Evolutionary conservation across 2,329 filamentous ascomycete species (phyloP).

Genomic region (Ilyonectria robusta): DNA sequence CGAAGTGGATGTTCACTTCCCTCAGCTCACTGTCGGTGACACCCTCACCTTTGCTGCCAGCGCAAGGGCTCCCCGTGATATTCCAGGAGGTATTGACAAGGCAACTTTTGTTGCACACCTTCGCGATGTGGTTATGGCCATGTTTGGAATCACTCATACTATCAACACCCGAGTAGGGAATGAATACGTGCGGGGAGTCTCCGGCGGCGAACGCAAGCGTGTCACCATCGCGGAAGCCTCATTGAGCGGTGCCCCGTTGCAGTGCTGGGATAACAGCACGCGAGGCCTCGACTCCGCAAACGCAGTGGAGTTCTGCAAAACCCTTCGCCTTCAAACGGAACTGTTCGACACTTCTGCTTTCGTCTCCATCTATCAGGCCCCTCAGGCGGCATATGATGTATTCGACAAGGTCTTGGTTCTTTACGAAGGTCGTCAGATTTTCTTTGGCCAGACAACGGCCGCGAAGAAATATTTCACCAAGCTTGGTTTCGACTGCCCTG

Average conservation of each 20-base stretch:
- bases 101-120: conserved; percentile 70
- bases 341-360: conserved; percentile 69
- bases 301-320: conserved; percentile 75
- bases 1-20: conserved; percentile 85
- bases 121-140: conserved; percentile 79
- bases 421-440: conserved; percentile 78
- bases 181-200: conserved; percentile 74
- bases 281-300: conserved; percentile 76
- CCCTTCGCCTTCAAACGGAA: conserved; percentile 71
- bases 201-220: conserved; percentile 65
- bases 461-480: conserved; percentile 48
- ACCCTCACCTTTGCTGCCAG: conserved; percentile 82
- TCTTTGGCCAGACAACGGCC: conserved; percentile 41
- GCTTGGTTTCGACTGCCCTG: conserved; percentile 70
- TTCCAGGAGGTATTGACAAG: conserved; percentile 68
- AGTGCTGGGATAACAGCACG: conserved; percentile 81
- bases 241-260: conserved; percentile 59
- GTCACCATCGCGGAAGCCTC: conserved; percentile 55
- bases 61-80: conserved; percentile 72
- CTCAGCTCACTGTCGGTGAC: conserved; percentile 80
- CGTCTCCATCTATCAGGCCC: conserved; percentile 77
- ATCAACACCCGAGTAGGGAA: conserved; percentile 78
- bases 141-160: conserved; percentile 79
- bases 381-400: conserved; percentile 55
- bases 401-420: conserved; percentile 80